phyloP scores from a whole-genome alignment of 768 basidiomycete genomes.

The Phaffia tasmanica region DNA sequence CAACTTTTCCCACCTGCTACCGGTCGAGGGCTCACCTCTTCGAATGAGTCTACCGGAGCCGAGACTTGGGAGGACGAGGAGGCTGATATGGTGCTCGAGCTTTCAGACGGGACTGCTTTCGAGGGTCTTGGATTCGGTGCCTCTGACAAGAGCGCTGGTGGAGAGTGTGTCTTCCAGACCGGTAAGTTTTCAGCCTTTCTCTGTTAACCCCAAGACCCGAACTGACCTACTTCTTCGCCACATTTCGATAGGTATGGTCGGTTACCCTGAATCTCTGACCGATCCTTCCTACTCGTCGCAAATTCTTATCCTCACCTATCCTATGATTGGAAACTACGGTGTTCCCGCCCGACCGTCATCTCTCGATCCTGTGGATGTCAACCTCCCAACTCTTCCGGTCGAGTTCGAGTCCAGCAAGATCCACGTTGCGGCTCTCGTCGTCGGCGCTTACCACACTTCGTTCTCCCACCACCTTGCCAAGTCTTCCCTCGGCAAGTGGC shows the following conservation, averaged over 20 bases:
- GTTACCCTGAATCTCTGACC: conserved; percentile 94
- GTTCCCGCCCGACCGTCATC: conserved; percentile 58
- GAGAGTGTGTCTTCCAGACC: conserved; percentile 99
- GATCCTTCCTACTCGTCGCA: conserved; percentile 98
- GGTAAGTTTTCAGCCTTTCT: conserved; percentile 47
- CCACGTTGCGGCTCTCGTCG: conserved; percentile 79
- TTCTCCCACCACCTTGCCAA: conserved; percentile 88
- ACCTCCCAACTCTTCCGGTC: conserved; percentile 46
- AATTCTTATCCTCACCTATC: conserved; percentile 94
- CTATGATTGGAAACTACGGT: conserved; percentile 93
- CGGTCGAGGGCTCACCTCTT: conserved; percentile 33
- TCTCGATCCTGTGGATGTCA: conserved; percentile 41
- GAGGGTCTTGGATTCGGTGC: conserved; percentile 90
- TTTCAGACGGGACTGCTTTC: conserved; percentile 77
- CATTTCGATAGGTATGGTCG: conserved; percentile 74
- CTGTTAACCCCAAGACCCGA: neutral
- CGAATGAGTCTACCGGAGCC: conserved; percentile 21
- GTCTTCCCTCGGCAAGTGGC: conserved; percentile 79
- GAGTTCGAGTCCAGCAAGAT: conserved; percentile 93
- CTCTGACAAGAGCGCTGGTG: conserved; percentile 75
- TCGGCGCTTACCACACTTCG: conserved; percentile 74
- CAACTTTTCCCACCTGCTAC: conserved; percentile 37
- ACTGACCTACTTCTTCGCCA: conserved; percentile 13
- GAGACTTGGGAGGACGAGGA: conserved; percentile 35
- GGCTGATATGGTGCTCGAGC: conserved; percentile 58